phyloP scores from a whole-genome alignment of 1,284 basidiomycete genomes.

The Cryptococcus hybrid region DNA sequence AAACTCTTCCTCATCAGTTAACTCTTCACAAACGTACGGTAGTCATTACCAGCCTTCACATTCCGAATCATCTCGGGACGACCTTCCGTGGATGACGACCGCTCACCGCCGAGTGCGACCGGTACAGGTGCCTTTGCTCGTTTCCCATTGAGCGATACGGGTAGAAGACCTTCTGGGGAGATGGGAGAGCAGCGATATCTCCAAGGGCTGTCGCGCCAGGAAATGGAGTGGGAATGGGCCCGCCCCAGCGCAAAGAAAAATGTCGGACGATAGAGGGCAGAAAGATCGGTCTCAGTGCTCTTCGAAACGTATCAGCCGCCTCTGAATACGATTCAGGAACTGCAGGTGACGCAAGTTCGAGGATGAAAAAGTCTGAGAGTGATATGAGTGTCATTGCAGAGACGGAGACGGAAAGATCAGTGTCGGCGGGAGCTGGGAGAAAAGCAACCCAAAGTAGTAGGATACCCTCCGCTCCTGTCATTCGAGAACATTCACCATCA shows the following conservation, averaged over 20 bases:
- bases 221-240: constrained; percentile 7
- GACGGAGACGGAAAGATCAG: background rate
- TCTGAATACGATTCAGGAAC: constrained; percentile 14
- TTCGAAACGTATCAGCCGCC: constrained; percentile 17
- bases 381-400: constrained; percentile 15
- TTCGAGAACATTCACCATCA: background rate
- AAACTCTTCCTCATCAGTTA: constrained; percentile 14
- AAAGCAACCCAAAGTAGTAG: no score
- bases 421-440: no score
- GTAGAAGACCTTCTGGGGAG: constrained; percentile 10
- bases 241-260: constrained; percentile 9
- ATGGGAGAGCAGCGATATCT: constrained; percentile 4
- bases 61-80: constrained; percentile 9
- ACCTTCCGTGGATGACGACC: constrained; percentile 23
- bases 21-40: constrained; percentile 7
- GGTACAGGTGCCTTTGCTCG: constrained; percentile 11
- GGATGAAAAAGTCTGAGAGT: constrained; percentile 6
- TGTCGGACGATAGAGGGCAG: constrained; percentile 18
- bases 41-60: constrained; percentile 7
- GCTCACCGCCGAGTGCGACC: constrained; percentile 11
- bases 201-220: constrained; percentile 6
- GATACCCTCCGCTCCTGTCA: background rate
- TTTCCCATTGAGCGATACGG: constrained; percentile 26
- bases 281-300: constrained; percentile 10
- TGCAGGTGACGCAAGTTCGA: background rate